phyloP scores from a whole-genome alignment of 495 filamentous ascomycete genomes.

The Talaromyces liani region DNA sequence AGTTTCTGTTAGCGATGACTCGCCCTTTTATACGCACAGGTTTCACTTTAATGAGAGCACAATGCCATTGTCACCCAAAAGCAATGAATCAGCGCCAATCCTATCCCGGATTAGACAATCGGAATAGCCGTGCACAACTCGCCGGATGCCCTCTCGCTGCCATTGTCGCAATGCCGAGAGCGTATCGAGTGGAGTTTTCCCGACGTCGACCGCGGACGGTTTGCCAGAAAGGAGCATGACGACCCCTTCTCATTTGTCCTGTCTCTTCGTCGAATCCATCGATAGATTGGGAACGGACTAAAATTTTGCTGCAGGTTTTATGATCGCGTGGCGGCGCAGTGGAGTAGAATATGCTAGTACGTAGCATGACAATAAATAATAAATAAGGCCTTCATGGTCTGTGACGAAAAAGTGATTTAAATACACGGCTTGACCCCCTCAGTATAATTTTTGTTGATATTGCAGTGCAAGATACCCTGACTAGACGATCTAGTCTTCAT shows the following conservation, averaged over 20 bases:
- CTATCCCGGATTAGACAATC: neutral
- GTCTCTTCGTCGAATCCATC: neutral
- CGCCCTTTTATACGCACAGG: no score
- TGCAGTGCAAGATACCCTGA: neutral
- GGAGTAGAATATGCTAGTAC: neutral
- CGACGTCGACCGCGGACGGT: neutral
- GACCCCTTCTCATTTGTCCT: neutral
- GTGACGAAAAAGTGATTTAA: slow-evolving; percentile 2
- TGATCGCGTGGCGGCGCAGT: neutral
- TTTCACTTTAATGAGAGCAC: neutral
- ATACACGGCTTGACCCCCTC: neutral
- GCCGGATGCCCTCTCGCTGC: neutral
- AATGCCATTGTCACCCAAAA: neutral
- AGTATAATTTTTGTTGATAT: neutral
- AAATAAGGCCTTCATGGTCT: neutral
- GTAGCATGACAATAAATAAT: neutral
- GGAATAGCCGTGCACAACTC: neutral
- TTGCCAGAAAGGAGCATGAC: neutral
- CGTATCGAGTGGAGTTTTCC: neutral
- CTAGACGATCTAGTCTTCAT: neutral
- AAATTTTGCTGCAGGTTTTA: neutral
- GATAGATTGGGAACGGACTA: neutral
- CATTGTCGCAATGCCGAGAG: neutral
- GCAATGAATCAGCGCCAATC: neutral
- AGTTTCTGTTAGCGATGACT: neutral